Base-by-base conservation (phyloP, 768 basidiomycete species). In the Favolaschia claudopus region DNA sequence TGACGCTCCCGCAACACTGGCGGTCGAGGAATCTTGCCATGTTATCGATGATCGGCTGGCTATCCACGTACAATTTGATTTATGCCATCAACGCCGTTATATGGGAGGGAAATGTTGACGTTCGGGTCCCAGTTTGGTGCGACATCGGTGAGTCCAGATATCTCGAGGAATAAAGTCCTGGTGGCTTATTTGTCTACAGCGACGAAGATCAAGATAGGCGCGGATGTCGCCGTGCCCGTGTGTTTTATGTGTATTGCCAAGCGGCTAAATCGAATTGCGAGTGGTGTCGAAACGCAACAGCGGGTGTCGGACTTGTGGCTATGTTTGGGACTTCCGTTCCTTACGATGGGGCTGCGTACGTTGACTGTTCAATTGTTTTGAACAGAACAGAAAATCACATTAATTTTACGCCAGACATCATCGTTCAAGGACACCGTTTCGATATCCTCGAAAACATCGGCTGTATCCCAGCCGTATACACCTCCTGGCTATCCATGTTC, bases 71-170 rank as follows among this genome's bases (percentile, higher is more conserved):
- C 2, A 71, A 72, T 52, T n/a, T 81, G 6, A 65, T 74, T 8
- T 69, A 66, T 48, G 74, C 75, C 25, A 61, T 82, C 33, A 72
- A 83, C 68, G 45, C 75, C 14, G 62, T 82, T 7, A 57, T 79
- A 2, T 84, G 82, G 82, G 58, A 52, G 19, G 67, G 74, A 37
- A 78, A 73, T 42, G 60, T 68, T 9, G 63, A 59, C 0, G 65
- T 74, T 42, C 34, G 17, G 2, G 59, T 58, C 0, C 72, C 71
- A 7, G 64, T 74, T 39, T 82, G 77, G 76, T 82, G 80, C 57
- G 80, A 81, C 64, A 77, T 82, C 36, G 61, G 78, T 79, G 55
- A 46, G 78, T 1, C 24, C 10, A 17, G n/a, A 28, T 20, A 22
- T 45, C 3, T 45, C 19, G 7, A n/a, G 25, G 10, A 7, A 27